Base-by-base conservation (phyloP, 208 protist genomes). In the Leishmania major region DNA sequence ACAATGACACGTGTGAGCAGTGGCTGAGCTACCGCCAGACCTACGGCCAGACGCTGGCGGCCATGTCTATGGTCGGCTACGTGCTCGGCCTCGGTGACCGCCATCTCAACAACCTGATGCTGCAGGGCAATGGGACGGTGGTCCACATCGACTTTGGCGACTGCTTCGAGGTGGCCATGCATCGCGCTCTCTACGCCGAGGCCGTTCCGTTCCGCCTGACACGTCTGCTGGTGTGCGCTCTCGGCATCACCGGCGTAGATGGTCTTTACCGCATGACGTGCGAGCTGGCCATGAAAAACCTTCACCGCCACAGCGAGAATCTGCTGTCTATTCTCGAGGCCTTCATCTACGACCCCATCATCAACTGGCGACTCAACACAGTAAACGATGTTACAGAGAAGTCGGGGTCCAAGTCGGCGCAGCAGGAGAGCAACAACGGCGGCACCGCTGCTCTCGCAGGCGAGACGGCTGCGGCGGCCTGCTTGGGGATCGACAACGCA, bases 141-240 rank as follows among this genome's bases (percentile, higher is more conserved):
- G 92, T 99, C 31, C 99, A 99, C 93, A 99, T 99, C 89, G 99
- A 99, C 93, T 99, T 99, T 93, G 99, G 99, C 76, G 99, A 99
- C 91, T 99, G 99, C 88, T 99, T 99, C 84, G 99, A 99, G 88
- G 98, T 99, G 6, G 99, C 99, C 0, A 99, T 99, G 99, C 94
- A 98, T 49, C 90, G 99, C 43, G 96, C 99, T 3, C 97, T 99
- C 66, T 99, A 98, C 89, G 99, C 99, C 7, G 99, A 99, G 91
- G 98, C 98, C 10, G 96, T 99, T n/a, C 99, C 99, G 25, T 99
- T 99, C 94, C 94, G 99, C 37, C 92, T 99, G 11, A 99, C 99
- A 37, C 94, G 99, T 53, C 99, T 99, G 87, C 94, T 99, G 1
- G 94, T 99, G 53, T 96, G 95, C 47, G 99, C 99, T 4, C 99